These are phyloP conservation scores for slime mould (Dictyostelium discoideum) DNA, from an alignment of 78 protist genomes.

Conservation along the genomic window DNA sequence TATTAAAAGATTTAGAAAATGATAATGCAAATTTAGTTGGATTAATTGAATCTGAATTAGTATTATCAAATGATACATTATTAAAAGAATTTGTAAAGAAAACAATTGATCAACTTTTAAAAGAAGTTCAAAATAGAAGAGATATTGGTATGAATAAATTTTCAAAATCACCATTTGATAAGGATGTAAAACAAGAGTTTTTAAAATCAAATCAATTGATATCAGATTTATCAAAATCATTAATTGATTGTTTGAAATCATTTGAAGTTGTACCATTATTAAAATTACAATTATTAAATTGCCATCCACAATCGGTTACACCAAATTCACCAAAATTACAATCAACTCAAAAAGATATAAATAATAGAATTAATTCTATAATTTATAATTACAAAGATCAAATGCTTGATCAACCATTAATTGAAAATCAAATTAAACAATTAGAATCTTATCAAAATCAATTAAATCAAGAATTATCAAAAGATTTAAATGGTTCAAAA, in stretches of 20 bases:
- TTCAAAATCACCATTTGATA: not conserved
- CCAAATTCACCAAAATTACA: not conserved
- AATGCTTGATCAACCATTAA: not conserved
- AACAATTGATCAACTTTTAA: not conserved
- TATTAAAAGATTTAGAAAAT: slow-evolving; percentile 12
- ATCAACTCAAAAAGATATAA: slow-evolving; percentile 4
- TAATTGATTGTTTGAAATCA: slow-evolving; percentile 41
- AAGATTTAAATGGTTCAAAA: not conserved
- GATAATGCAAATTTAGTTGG: slow-evolving; percentile 24
- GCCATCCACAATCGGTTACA: not conserved
- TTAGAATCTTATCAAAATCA: not conserved
- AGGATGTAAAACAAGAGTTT: not conserved
- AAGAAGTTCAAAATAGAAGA: not conserved
- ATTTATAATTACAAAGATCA: not conserved
- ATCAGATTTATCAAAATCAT: not conserved
- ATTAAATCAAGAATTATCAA: slow-evolving; percentile 9
- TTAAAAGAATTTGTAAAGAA: not conserved
- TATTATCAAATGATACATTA: not conserved
- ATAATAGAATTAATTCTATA: not conserved
- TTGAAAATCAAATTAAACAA: not conserved
- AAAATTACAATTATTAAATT: slow-evolving; percentile 8
- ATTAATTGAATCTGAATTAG: not conserved
- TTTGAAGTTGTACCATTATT: not conserved
- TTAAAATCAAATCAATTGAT: not conserved
- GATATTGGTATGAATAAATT: not conserved